Evolutionary conservation across 2,329 filamentous ascomycete species (phyloP).

Genomic region (Diplodia sapinea): DNA sequence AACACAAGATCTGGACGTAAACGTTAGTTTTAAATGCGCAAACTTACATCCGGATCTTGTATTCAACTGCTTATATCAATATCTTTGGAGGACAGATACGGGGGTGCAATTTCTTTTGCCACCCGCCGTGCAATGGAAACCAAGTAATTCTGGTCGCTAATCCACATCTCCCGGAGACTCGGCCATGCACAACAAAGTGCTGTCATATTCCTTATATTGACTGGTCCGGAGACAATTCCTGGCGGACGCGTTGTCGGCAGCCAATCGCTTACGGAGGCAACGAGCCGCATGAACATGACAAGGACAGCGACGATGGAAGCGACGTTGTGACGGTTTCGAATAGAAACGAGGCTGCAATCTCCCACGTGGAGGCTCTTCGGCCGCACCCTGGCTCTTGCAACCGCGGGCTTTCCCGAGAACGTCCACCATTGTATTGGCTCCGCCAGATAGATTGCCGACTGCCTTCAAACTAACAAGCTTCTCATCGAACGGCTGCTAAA

Average conservation of each 20-base stretch:
- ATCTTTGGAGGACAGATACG: no score
- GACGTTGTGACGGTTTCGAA: constrained; percentile 15
- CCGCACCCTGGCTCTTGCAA: neutral
- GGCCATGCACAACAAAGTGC: no score
- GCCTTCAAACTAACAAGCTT: neutral
- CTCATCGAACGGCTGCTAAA: neutral
- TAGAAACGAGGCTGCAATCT: neutral
- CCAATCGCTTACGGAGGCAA: neutral
- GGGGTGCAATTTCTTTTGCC: no score
- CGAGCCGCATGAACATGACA: neutral
- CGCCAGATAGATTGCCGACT: constrained; percentile 12
- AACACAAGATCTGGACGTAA: no score
- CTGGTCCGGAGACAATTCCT: no score
- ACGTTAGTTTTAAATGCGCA: no score
- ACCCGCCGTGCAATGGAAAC: no score
- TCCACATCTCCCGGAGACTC: no score
- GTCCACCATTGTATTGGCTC: neutral
- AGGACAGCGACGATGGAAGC: neutral
- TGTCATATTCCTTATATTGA: no score
- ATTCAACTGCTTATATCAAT: no score
- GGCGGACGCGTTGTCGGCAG: neutral
- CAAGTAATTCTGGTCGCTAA: no score
- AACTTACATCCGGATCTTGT: no score
- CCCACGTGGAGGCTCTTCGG: constrained; percentile 13
- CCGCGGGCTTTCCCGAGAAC: neutral